phyloP scores from a whole-genome alignment of 768 basidiomycete genomes.

The Botryobasidium botryosum region DNA sequence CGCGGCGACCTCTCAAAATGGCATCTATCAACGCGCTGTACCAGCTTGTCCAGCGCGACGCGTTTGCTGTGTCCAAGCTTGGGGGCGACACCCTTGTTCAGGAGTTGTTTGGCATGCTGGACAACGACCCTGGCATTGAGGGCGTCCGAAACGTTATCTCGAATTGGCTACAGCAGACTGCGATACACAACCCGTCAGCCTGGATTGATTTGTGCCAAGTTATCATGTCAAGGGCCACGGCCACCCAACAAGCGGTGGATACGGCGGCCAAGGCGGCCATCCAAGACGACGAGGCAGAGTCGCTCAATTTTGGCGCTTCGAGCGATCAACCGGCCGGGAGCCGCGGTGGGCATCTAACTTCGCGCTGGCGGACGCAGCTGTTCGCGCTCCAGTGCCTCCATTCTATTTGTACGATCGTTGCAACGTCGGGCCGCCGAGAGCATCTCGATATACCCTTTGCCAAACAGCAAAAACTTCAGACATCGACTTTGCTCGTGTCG shows the following conservation, averaged over 20 bases:
- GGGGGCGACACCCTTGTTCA: constrained; percentile 91
- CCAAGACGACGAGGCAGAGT: constrained; percentile 88
- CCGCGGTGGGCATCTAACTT: constrained; percentile 33
- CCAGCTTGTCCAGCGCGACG: constrained; percentile 93
- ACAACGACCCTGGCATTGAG: constrained; percentile 85
- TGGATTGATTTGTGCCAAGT: constrained; percentile 98
- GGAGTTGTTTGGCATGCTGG: constrained; percentile 86
- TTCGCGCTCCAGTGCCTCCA: constrained; percentile 90
- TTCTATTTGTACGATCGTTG: constrained; percentile 64
- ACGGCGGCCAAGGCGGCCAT: constrained; percentile 34
- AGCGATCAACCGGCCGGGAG: constrained; percentile 22
- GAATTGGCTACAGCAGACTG: constrained; percentile 92
- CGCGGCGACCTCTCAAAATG: constrained; percentile 70
- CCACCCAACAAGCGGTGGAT: constrained; percentile 56
- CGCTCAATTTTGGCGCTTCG: constrained; percentile 47
- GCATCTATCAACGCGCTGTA: constrained; percentile 94
- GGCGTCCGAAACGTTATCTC: constrained; percentile 86
- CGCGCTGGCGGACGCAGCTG: constrained; percentile 90
- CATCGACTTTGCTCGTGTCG: constrained; percentile 54
- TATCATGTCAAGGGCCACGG: constrained; percentile 90
- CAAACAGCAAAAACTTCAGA: constrained; percentile 36
- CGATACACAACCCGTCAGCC: constrained; percentile 78
- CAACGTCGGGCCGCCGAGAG: constrained; percentile 55
- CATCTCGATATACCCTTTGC: constrained; percentile 71
- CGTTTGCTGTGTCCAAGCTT: constrained; percentile 73